A percentile compares a stretch with the other conserved stretches of the same genome.
phyloP scores from a whole-genome alignment of 2,329 filamentous ascomycete species.

The Aciculosporium take region DNA sequence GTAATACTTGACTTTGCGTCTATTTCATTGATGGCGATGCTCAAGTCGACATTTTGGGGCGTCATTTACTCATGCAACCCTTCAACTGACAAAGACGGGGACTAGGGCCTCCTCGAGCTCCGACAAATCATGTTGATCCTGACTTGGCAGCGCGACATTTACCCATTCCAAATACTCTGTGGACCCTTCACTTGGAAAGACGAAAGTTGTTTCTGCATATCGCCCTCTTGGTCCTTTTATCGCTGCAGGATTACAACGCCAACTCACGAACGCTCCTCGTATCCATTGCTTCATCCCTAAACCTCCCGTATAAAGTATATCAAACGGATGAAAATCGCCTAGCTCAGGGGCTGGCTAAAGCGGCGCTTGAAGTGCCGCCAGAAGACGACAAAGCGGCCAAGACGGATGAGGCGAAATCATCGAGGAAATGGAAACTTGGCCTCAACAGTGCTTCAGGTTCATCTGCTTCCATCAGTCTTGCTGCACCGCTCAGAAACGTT shows the following conservation, averaged over 20 bases:
- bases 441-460: conserved; percentile 26
- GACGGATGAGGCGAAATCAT: conserved; percentile 47
- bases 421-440: conserved; percentile 60
- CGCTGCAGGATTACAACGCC: conserved; percentile 62
- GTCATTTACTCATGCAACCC: not conserved
- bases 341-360: conserved; percentile 57
- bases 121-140: conserved; percentile 30
- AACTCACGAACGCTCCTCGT: conserved; percentile 60
- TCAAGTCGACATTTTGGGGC: not conserved
- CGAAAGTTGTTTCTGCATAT: conserved; percentile 56
- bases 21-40: not conserved
- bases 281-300: conserved; percentile 54
- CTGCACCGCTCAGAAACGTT: conserved; percentile 61
- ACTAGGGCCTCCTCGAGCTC: conserved; percentile 25
- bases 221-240: conserved; percentile 57
- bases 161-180: conserved; percentile 46
- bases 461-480: conserved; percentile 47
- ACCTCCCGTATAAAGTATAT: conserved; percentile 50
- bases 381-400: conserved; percentile 19
- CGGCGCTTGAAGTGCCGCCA: conserved; percentile 38
- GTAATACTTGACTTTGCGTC: conserved; percentile 14
- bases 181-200: conserved; percentile 43
- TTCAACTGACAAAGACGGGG: conserved; percentile 1
- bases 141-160: conserved; percentile 37
- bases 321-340: conserved; percentile 62